Conservation (phyloP, 1,284 basidiomycete genomes). For the Omphalotus olearius region DNA sequence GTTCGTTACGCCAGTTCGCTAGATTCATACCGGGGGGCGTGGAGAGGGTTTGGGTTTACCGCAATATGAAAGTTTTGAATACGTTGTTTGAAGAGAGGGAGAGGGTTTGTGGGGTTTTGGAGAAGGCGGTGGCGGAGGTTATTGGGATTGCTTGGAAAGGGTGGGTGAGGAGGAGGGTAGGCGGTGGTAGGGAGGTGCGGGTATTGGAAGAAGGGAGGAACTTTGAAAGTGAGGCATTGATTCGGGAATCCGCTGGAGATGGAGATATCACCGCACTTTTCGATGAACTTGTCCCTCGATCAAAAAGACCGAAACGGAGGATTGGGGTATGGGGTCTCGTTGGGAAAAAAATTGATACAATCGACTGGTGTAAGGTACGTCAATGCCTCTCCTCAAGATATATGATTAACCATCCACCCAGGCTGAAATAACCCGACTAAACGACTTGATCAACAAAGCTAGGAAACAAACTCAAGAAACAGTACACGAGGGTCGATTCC, state of each 20-base stretch:
- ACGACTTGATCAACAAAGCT: constrained; percentile 39
- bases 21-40: constrained; percentile 74
- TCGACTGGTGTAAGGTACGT: constrained; percentile 60
- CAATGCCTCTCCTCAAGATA: not conserved
- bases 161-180: constrained; percentile 25
- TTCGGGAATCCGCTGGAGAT: constrained; percentile 13
- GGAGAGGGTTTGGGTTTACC: constrained; percentile 73
- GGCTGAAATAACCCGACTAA: constrained; percentile 49
- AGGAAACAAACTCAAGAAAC: constrained; percentile 24
- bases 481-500: constrained; percentile 42
- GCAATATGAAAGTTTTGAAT: constrained; percentile 54
- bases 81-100: constrained; percentile 55
- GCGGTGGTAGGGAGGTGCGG: constrained; percentile 24
- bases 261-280: constrained; percentile 22
- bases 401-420: constrained; percentile 17
- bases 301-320: constrained; percentile 56
- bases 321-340: constrained; percentile 54
- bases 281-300: constrained; percentile 52
- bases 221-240: not conserved
- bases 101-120: constrained; percentile 57
- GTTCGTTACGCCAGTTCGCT: constrained; percentile 58
- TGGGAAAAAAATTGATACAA: constrained; percentile 71
- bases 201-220: not conserved
- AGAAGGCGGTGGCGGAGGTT: constrained; percentile 58
- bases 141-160: constrained; percentile 47